These are phyloP conservation scores for Globisporangium spinosum DNA, from an alignment of 352 stramenopile genomes.

Conservation along the genomic window DNA sequence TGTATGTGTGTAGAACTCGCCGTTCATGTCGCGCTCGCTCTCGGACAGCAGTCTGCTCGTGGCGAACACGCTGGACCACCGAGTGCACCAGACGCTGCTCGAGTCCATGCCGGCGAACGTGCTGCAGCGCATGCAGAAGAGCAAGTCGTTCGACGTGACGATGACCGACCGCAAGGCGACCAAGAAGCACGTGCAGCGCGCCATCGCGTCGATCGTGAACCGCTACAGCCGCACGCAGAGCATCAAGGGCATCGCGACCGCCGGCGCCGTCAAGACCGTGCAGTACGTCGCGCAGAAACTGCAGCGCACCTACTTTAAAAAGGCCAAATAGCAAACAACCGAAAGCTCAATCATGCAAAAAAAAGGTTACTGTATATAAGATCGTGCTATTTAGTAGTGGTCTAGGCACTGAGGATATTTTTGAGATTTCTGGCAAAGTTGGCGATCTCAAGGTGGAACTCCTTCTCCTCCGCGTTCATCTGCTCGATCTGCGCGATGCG, in stretches of 20 bases:
- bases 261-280: conserved; percentile 73
- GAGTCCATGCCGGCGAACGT: conserved; percentile 54
- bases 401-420: conserved; percentile 29
- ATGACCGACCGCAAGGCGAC: conserved; percentile 31
- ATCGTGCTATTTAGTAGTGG: background rate
- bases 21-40: conserved; percentile 53
- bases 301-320: conserved; percentile 79
- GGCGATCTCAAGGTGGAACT: conserved; percentile 64
- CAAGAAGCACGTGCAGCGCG: conserved; percentile 63
- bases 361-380: background rate
- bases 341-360: background rate
- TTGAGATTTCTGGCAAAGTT: conserved; percentile 50
- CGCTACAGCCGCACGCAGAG: conserved; percentile 86
- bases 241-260: conserved; percentile 87
- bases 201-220: conserved; percentile 67
- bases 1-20: conserved; percentile 40
- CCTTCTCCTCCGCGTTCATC: conserved; percentile 62
- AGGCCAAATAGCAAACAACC: conserved; percentile 16
- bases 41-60: conserved; percentile 42
- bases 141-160: conserved; percentile 23
- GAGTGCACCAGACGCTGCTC: conserved; percentile 40
- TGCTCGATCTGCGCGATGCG: conserved; percentile 61
- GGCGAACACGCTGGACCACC: conserved; percentile 36
- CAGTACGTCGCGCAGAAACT: conserved; percentile 84
- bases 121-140: conserved; percentile 28